phyloP scores from a whole-genome alignment of 345 rosid species.

The Mangifera indica region DNA sequence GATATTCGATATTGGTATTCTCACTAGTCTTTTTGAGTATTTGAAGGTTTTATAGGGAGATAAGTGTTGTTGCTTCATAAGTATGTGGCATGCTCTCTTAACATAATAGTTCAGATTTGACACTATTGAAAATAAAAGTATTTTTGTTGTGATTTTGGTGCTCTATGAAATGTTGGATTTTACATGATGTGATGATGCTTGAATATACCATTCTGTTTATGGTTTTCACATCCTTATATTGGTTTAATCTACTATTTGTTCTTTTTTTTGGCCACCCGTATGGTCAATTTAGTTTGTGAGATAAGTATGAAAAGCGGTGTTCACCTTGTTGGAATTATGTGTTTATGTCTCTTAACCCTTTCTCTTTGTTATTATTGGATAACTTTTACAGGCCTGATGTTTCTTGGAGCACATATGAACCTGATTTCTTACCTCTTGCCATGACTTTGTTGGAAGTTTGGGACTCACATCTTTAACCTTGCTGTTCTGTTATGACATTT shows the following conservation, averaged over 20 bases:
- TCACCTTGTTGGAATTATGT: slow-evolving; percentile 19
- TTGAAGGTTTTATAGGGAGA: slow-evolving; percentile 22
- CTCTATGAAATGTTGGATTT: neutral
- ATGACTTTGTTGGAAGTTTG: slow-evolving; percentile 97
- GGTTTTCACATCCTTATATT: slow-evolving; percentile 3
- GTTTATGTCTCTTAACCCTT: slow-evolving; percentile 42
- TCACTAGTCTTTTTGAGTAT: slow-evolving; percentile 18
- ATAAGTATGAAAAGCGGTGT: neutral
- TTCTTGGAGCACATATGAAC: slow-evolving; percentile 87
- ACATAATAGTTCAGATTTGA: neutral
- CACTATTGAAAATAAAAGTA: neutral
- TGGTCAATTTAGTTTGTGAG: neutral
- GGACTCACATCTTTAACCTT: slow-evolving; percentile 99
- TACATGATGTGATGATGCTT: neutral
- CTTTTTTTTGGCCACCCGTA: neutral
- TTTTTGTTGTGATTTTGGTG: neutral
- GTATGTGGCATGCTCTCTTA: slow-evolving; percentile 15
- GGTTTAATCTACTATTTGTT: neutral
- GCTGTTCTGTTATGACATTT: slow-evolving; percentile 96
- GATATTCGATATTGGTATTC: slow-evolving; percentile 12
- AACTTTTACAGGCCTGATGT: slow-evolving; percentile 86
- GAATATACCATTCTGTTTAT: neutral
- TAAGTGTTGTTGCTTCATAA: slow-evolving; percentile 21
- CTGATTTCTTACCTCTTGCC: slow-evolving; percentile 96
- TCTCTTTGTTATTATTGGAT: slow-evolving; percentile 48